These are phyloP conservation scores for Candida chilensis DNA, from an alignment of 805 yeast species.

Conservation along the genomic window DNA sequence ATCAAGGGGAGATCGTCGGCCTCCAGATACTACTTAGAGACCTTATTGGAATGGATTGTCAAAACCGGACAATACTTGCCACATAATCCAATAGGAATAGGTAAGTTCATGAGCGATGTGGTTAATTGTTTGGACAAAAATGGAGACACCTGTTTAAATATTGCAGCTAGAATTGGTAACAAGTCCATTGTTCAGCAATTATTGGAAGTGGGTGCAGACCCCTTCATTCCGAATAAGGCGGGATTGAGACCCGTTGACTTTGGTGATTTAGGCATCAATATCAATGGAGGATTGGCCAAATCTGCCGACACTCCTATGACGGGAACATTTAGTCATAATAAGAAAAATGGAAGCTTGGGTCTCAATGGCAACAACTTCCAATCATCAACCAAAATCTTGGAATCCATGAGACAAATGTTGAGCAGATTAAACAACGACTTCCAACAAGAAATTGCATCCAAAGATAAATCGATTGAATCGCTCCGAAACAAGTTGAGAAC, in stretches of 20 bases:
- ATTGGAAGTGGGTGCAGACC: slow-evolving; percentile 83
- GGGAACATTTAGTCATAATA: slow-evolving; percentile 2
- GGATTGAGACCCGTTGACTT: slow-evolving; percentile 85
- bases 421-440: slow-evolving; percentile 48
- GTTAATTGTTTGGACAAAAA: slow-evolving; percentile 86
- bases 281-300: slow-evolving; percentile 13
- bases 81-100: slow-evolving; percentile 33
- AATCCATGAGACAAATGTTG: slow-evolving; percentile 42
- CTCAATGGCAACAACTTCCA: slow-evolving; percentile 1
- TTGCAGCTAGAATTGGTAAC: slow-evolving; percentile 85
- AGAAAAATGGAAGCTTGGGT: slow-evolving; percentile 1
- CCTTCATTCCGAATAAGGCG: slow-evolving; percentile 68
- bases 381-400: slow-evolving; percentile 27
- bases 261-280: slow-evolving; percentile 80
- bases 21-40: slow-evolving; percentile 63
- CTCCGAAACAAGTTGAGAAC: slow-evolving; percentile 49
- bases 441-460: slow-evolving; percentile 42
- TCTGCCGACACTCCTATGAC: slow-evolving; percentile 3
- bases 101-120: slow-evolving; percentile 55
- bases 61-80: slow-evolving; percentile 37
- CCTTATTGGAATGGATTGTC: slow-evolving; percentile 72
- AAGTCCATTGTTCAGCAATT: slow-evolving; percentile 72
- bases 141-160: slow-evolving; percentile 92
- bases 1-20: slow-evolving; percentile 68
- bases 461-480: slow-evolving; percentile 40